Percentiles rank a stretch among this genome's conserved stretches.
These are phyloP conservation scores for Plasmodium malariae DNA, from an alignment of 169 alveolate genomes.

Conservation along the genomic window DNA sequence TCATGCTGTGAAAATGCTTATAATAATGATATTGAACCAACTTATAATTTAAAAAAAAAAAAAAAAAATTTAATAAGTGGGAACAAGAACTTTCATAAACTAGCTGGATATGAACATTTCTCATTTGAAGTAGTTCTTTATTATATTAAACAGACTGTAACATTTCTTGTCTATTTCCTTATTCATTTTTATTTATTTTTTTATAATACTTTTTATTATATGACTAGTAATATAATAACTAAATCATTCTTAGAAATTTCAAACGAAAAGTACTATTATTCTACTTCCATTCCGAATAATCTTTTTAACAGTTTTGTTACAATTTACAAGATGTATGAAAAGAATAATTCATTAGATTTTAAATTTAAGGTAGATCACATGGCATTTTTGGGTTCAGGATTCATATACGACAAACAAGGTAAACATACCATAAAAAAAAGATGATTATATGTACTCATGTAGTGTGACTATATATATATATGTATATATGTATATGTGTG, in stretches of 20 bases:
- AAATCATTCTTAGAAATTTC: not conserved
- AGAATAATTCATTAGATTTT: conserved; percentile 13
- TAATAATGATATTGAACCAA: not conserved
- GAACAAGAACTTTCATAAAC: conserved; percentile 8
- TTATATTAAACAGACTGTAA: conserved; percentile 12
- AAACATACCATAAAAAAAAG: conserved; percentile 12
- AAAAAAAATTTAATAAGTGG: conserved; percentile 5
- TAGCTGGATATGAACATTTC: conserved; percentile 13
- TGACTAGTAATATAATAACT: not conserved
- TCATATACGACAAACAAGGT: conserved; percentile 62
- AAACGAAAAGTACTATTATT: conserved; percentile 3
- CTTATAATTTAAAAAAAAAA: not conserved
- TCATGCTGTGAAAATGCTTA: conserved; percentile 18
- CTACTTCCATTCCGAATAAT: conserved; percentile 15
- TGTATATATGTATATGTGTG: not conserved
- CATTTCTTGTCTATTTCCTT: conserved; percentile 14
- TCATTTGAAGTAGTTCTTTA: conserved; percentile 7
- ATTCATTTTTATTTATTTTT: conserved; percentile 24
- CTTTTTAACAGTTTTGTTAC: conserved; percentile 57
- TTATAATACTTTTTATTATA: conserved; percentile 5
- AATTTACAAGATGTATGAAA: conserved; percentile 33
- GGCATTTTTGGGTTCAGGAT: conserved; percentile 63
- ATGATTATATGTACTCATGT: no score
- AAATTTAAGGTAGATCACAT: conserved; percentile 31
- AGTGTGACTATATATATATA: not conserved